Conservation (phyloP, 805 yeast species). For the Wickerhamiella parazyma region DNA sequence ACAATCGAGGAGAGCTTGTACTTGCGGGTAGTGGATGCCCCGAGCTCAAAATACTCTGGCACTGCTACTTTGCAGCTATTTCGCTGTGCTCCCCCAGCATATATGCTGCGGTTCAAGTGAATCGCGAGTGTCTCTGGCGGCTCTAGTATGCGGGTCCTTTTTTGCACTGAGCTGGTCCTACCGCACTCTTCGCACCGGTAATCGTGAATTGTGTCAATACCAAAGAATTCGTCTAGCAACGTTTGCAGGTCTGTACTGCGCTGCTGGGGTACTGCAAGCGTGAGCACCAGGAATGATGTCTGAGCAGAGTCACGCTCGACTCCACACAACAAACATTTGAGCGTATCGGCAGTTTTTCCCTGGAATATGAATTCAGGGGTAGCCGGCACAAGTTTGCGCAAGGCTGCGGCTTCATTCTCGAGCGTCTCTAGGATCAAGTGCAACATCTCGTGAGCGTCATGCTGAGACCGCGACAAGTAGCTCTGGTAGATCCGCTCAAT, state of each 20-base stretch:
- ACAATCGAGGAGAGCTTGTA: constrained; percentile 61
- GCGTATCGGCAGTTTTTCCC: constrained; percentile 51
- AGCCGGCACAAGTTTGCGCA: constrained; percentile 8
- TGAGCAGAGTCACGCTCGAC: constrained; percentile 43
- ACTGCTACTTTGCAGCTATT: constrained; percentile 62
- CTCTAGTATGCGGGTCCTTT: constrained; percentile 44
- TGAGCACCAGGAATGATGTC: constrained; percentile 54
- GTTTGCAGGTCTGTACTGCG: constrained; percentile 35
- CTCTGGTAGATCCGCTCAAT: constrained; percentile 62
- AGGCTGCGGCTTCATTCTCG: constrained; percentile 41
- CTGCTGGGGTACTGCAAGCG: constrained; percentile 58
- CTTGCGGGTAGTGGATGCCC: constrained; percentile 1
- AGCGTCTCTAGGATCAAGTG: constrained; percentile 70
- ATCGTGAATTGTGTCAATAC: constrained; percentile 64
- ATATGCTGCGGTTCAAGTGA: constrained; percentile 80
- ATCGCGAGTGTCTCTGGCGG: constrained; percentile 62
- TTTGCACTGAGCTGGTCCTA: constrained; percentile 37
- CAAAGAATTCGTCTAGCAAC: constrained; percentile 42
- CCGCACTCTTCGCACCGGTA: constrained; percentile 62
- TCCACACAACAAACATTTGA: constrained; percentile 58
- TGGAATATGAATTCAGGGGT: constrained; percentile 61
- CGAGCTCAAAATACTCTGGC: constrained; percentile 40
- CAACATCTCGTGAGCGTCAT: constrained; percentile 89
- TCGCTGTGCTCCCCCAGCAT: constrained; percentile 43
- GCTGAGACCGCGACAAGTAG: constrained; percentile 66